Conservation (phyloP, 2,329 filamentous ascomycete genomes). For the Hymenoscyphus occultus region DNA sequence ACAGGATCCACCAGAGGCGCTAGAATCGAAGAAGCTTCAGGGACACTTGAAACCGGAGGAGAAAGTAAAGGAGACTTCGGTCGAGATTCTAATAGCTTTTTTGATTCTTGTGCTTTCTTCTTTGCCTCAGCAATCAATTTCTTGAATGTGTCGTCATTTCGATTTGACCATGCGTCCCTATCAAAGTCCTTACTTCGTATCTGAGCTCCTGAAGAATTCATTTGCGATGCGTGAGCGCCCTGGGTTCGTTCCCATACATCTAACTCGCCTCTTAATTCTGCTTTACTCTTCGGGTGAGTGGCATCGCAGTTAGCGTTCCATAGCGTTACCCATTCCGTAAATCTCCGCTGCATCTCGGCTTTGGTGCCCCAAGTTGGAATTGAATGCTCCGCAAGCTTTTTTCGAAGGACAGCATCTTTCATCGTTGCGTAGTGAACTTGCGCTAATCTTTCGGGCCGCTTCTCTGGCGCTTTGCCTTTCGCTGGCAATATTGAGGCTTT, state of each 20-base stretch:
- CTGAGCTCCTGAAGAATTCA: constrained; percentile 43
- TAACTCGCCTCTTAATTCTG: constrained; percentile 73
- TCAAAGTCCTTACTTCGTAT: constrained; percentile 91
- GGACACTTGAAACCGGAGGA: background rate
- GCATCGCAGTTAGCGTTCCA: constrained; percentile 98
- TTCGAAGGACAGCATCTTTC: constrained; percentile 74
- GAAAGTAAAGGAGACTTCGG: constrained; percentile 8
- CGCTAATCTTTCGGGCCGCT: constrained; percentile 50
- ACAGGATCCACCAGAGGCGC: background rate
- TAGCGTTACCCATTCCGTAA: constrained; percentile 90
- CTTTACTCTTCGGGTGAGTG: constrained; percentile 64
- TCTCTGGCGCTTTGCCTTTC: constrained; percentile 14
- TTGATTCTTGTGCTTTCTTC: constrained; percentile 39
- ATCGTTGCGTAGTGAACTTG: constrained; percentile 82
- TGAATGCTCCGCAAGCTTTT: constrained; percentile 78
- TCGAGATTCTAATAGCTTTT: constrained; percentile 5
- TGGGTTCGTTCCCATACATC: constrained; percentile 85
- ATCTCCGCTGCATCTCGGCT: constrained; percentile 69
- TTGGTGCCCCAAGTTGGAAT: constrained; percentile 69
- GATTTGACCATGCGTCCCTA: constrained; percentile 68
- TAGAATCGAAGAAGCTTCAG: background rate
- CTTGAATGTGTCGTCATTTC: constrained; percentile 73
- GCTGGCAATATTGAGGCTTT: constrained; percentile 5
- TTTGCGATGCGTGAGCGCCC: constrained; percentile 54
- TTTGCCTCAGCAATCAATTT: constrained; percentile 75